phyloP scores from a whole-genome alignment of 1,139 yeast species.

The Arxiozyma bovina region DNA sequence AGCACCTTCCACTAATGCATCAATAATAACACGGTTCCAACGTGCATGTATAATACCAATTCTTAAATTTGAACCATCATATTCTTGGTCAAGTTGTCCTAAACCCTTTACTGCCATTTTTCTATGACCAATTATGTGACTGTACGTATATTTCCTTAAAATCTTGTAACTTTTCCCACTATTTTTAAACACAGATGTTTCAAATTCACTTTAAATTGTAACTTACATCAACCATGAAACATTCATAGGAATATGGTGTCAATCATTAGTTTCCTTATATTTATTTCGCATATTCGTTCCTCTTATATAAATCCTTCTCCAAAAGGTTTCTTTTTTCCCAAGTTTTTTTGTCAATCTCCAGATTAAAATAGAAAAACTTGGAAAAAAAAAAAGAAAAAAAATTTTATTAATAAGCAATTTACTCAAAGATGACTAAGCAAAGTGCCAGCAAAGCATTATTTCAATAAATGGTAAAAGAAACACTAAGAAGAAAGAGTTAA shows the following conservation, averaged over 20 bases:
- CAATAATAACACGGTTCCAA: constrained; percentile 78
- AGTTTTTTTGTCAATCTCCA: no score
- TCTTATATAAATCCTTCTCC: neutral
- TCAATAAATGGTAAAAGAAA: neutral
- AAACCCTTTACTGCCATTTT: constrained; percentile 72
- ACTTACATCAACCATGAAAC: no score
- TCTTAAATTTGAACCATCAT: constrained; percentile 59
- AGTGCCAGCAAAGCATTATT: neutral
- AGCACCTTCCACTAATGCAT: constrained; percentile 75
- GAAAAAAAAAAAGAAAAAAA: neutral
- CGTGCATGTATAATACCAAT: constrained; percentile 91
- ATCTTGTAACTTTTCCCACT: neutral
- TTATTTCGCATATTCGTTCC: neutral
- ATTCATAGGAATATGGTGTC: neutral
- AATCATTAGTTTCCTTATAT: neutral
- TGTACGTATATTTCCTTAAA: constrained; percentile 6
- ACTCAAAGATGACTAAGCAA: neutral
- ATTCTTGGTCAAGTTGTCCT: constrained; percentile 61
- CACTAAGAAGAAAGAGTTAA: neutral
- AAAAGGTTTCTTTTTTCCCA: neutral
- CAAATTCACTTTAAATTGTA: neutral
- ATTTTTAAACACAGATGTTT: neutral
- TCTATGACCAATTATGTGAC: neutral
- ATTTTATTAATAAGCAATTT: neutral
- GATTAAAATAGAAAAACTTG: no score